phyloP scores from a whole-genome alignment of 345 rosid genomes.

The Bruguiera sexangula region DNA sequence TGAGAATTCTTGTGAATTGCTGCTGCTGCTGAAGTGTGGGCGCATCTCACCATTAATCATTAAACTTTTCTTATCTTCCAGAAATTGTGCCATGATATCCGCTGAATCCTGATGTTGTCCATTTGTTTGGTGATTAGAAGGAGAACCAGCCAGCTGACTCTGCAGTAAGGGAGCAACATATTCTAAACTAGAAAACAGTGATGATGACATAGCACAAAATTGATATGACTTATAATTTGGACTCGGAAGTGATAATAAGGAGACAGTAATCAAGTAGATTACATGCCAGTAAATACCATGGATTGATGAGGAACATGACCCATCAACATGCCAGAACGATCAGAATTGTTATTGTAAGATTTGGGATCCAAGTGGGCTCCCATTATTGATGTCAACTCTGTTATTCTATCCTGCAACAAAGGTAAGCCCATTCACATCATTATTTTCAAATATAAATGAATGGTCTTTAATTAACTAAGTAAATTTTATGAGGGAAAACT shows the following conservation, averaged over 20 bases:
- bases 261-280: slow-evolving; percentile 28
- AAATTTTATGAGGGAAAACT: slow-evolving; percentile 1
- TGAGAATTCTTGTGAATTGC: slow-evolving; percentile 29
- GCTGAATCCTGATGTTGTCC: slow-evolving; percentile 24
- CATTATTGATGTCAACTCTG: slow-evolving; percentile 39
- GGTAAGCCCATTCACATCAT: slow-evolving; percentile 5
- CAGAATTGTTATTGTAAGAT: slow-evolving; percentile 32
- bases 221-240: background rate
- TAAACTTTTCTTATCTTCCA: slow-evolving; percentile 17
- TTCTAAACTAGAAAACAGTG: background rate
- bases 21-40: slow-evolving; percentile 22
- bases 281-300: slow-evolving; percentile 43
- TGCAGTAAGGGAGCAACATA: slow-evolving; percentile 21
- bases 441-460: background rate
- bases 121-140: slow-evolving; percentile 24
- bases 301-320: slow-evolving; percentile 39
- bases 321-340: slow-evolving; percentile 23
- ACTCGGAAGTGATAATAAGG: slow-evolving; percentile 1
- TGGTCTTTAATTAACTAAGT: slow-evolving; percentile 1
- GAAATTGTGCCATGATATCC: slow-evolving; percentile 23
- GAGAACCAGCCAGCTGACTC: slow-evolving; percentile 34
- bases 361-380: slow-evolving; percentile 40
- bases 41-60: slow-evolving; percentile 21
- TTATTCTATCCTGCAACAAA: slow-evolving; percentile 62
- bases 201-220: background rate